Conservation (phyloP, 2,329 filamentous ascomycete species). For the Ilyonectria destructans region DNA sequence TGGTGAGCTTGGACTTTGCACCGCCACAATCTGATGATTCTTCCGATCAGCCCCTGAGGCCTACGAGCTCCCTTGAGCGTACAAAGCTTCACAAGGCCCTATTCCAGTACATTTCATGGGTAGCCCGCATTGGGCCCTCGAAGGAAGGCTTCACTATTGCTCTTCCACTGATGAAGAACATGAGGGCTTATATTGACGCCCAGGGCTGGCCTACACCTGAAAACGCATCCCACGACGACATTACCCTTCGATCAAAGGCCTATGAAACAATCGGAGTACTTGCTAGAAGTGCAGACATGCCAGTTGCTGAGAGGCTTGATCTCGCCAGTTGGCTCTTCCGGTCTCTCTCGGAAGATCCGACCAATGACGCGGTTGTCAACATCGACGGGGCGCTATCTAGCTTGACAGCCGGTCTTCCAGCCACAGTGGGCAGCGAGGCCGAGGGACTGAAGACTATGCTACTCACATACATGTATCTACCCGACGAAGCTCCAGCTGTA, state of each 20-base stretch:
- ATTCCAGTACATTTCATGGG: constrained; percentile 90
- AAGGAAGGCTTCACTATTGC: constrained; percentile 77
- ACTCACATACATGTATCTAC: constrained; percentile 76
- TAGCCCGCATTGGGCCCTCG: constrained; percentile 80
- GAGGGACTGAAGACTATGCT: constrained; percentile 68
- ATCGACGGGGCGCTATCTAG: constrained; percentile 92
- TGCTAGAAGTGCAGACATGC: constrained; percentile 75
- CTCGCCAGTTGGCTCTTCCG: constrained; percentile 84
- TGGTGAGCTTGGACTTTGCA: constrained; percentile 79
- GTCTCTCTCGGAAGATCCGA: constrained; percentile 85
- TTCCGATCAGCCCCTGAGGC: constrained; percentile 46
- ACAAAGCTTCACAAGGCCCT: constrained; percentile 86
- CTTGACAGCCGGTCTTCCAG: constrained; percentile 67
- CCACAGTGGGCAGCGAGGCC: constrained; percentile 51
- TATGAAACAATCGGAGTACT: constrained; percentile 94
- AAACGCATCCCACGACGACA: constrained; percentile 71
- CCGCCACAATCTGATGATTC: constrained; percentile 41
- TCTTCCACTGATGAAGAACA: constrained; percentile 75
- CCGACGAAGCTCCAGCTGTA: constrained; percentile 67
- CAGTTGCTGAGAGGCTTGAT: constrained; percentile 69
- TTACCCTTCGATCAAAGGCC: constrained; percentile 81
- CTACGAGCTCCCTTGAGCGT: constrained; percentile 77
- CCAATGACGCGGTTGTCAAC: constrained; percentile 83
- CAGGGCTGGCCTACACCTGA: constrained; percentile 87
- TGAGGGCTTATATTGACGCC: constrained; percentile 82